Conservation (phyloP, 139 green algal species). For the Raphidocelis subcapitata region DNA sequence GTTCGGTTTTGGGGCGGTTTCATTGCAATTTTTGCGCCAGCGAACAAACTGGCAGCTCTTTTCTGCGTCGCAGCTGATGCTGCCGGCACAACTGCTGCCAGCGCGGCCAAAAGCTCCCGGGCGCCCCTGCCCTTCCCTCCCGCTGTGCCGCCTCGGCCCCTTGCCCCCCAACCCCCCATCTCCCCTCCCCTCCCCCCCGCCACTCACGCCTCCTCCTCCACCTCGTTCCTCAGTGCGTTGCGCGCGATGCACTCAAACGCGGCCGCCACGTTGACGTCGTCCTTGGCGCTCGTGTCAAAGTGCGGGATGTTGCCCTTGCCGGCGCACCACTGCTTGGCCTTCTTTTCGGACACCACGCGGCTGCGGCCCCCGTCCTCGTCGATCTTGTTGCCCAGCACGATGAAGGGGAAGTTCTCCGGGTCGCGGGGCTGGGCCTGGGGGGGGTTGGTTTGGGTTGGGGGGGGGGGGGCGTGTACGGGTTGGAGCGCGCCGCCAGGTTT, state of each 20-base stretch:
- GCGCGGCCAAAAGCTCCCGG: neutral
- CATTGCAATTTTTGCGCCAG: neutral
- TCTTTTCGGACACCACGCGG: slow-evolving; percentile 91
- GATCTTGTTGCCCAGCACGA: slow-evolving; percentile 98
- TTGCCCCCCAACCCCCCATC: neutral
- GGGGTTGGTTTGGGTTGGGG: too few relatives aligned
- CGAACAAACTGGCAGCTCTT: neutral
- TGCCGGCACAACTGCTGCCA: neutral
- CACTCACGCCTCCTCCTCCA: slow-evolving; percentile 90
- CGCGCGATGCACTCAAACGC: slow-evolving; percentile 91
- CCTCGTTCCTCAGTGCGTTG: slow-evolving; percentile 91
- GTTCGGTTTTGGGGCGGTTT: neutral
- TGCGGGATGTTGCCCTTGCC: slow-evolving; percentile 92
- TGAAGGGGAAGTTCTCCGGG: slow-evolving; percentile 96
- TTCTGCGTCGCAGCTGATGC: neutral
- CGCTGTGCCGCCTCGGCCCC: neutral
- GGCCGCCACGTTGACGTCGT: slow-evolving; percentile 91
- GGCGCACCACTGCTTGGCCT: slow-evolving; percentile 91
- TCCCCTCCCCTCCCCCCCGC: neutral
- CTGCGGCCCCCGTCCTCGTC: slow-evolving; percentile 84
- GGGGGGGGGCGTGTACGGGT: too few relatives aligned
- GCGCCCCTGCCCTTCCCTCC: neutral
- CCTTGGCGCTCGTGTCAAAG: slow-evolving; percentile 86
- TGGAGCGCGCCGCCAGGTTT: too few relatives aligned
- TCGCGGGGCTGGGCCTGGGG: slow-evolving; percentile 22